Evolutionary conservation across 1,284 basidiomycete species (phyloP).

Genomic region (Peniophora sp.): DNA sequence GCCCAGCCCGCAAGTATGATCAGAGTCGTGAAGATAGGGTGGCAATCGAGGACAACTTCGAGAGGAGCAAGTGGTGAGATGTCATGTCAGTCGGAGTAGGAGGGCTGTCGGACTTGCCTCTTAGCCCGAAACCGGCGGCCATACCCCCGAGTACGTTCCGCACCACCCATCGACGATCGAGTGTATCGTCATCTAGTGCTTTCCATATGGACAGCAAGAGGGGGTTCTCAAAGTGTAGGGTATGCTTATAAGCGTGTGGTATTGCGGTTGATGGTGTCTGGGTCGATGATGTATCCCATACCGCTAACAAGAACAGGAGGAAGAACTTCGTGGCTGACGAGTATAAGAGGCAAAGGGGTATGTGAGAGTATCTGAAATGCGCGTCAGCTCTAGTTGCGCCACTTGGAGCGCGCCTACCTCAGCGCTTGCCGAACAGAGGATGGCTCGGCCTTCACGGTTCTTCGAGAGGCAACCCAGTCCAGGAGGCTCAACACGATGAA

Average conservation of each 20-base stretch:
- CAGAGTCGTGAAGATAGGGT: slow-evolving; percentile 68
- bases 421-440: slow-evolving; percentile 60
- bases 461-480: slow-evolving; percentile 22
- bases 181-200: slow-evolving; percentile 54
- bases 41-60: slow-evolving; percentile 68
- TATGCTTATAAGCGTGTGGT: slow-evolving; percentile 18
- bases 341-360: slow-evolving; percentile 78
- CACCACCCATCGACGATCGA: slow-evolving; percentile 81
- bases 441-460: slow-evolving; percentile 5
- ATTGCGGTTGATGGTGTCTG: slow-evolving; percentile 1
- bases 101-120: slow-evolving; percentile 25
- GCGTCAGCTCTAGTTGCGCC: not conserved
- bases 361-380: slow-evolving; percentile 50
- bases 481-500: slow-evolving; percentile 39
- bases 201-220: slow-evolving; percentile 32
- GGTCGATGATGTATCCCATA: slow-evolving; percentile 60
- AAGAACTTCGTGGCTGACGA: slow-evolving; percentile 85
- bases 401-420: slow-evolving; percentile 22
- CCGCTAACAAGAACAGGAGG: slow-evolving; percentile 73
- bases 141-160: slow-evolving; percentile 81
- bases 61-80: not conserved
- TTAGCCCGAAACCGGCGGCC: slow-evolving; percentile 66
- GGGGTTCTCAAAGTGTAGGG: slow-evolving; percentile 18
- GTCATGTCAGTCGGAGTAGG: not conserved
- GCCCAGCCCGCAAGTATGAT: slow-evolving; percentile 77